Evolutionary conservation across 2,329 filamentous ascomycete genomes (phyloP).

Genomic region (Phaeosphaeria sp.): DNA sequence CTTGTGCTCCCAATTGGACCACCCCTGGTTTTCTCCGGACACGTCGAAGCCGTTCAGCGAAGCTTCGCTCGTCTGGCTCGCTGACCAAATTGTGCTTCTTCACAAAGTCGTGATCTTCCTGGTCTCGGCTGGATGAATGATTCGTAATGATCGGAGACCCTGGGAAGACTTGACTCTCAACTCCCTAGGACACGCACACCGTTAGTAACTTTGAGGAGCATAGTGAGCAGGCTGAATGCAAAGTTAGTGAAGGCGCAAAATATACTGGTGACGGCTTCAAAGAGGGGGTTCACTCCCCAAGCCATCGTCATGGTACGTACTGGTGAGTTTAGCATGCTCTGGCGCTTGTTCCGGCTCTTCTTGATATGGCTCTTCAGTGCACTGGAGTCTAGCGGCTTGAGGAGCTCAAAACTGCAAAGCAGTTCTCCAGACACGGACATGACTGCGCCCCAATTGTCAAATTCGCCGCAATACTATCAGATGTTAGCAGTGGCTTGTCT

Average conservation of each 20-base stretch:
- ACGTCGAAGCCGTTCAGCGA: slow-evolving; percentile 23
- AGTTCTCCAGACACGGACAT: slow-evolving; percentile 97
- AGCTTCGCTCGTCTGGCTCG: slow-evolving; percentile 14
- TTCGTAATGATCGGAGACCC: slow-evolving; percentile 20
- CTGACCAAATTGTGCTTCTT: slow-evolving; percentile 14
- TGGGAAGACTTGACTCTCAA: slow-evolving; percentile 17
- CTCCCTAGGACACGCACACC: slow-evolving; percentile 28
- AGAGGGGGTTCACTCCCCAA: slow-evolving; percentile 14
- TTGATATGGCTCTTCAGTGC: slow-evolving; percentile 99
- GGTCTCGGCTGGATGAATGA: slow-evolving; percentile 9
- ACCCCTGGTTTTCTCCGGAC: slow-evolving; percentile 21
- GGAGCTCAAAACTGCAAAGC: slow-evolving; percentile 93
- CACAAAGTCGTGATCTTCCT: slow-evolving; percentile 12
- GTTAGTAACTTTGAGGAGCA: slow-evolving; percentile 59
- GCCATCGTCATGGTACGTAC: slow-evolving; percentile 64
- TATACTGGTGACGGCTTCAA: slow-evolving; percentile 34
- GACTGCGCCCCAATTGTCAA: slow-evolving; percentile 98
- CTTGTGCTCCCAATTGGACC: slow-evolving; percentile 17
- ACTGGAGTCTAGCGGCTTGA: slow-evolving; percentile 95
- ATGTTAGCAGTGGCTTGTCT: slow-evolving; percentile 19
- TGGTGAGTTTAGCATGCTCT: slow-evolving; percentile 95
- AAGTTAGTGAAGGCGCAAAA: slow-evolving; percentile 40
- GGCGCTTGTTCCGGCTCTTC: slow-evolving; percentile 92
- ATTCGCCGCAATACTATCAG: slow-evolving; percentile 90
- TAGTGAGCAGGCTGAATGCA: slow-evolving; percentile 54